These are phyloP conservation scores for Lolium perenne DNA, from an alignment of 176 grass and related monocot species.

Conservation along the genomic window DNA sequence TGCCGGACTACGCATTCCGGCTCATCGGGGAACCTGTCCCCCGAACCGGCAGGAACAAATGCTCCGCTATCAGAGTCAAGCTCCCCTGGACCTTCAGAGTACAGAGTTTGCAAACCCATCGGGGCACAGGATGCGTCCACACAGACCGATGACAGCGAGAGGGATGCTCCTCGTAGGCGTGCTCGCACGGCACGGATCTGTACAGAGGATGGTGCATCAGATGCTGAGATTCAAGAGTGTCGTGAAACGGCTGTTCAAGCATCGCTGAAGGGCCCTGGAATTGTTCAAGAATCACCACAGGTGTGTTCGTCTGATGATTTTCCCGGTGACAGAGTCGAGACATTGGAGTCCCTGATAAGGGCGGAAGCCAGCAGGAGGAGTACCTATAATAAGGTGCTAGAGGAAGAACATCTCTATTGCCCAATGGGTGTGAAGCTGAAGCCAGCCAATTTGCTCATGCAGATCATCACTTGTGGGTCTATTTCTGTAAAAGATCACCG, in stretches of 20 bases:
- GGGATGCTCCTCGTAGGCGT: slow-evolving; percentile 22
- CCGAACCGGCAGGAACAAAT: slow-evolving; percentile 40
- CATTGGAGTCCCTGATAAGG: slow-evolving; percentile 90
- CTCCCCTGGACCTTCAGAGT: slow-evolving; percentile 62
- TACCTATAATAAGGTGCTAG: slow-evolving; percentile 62
- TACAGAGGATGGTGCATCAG: slow-evolving; percentile 46
- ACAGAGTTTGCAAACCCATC: slow-evolving; percentile 60
- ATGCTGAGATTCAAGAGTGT: slow-evolving; percentile 50
- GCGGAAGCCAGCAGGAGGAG: slow-evolving; percentile 78
- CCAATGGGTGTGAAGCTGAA: slow-evolving; percentile 64
- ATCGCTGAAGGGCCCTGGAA: slow-evolving; percentile 39
- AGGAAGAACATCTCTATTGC: slow-evolving; percentile 66
- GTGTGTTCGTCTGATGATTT: slow-evolving; percentile 56
- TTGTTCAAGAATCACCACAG: slow-evolving; percentile 55
- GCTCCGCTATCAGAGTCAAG: slow-evolving; percentile 58
- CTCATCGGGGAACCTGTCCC: slow-evolving; percentile 59
- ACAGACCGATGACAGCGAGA: slow-evolving; percentile 73
- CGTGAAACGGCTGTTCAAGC: neutral
- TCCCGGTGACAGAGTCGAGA: slow-evolving; percentile 67
- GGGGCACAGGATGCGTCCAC: slow-evolving; percentile 84
- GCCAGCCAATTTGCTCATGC: slow-evolving; percentile 87
- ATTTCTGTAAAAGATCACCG: slow-evolving; percentile 88
- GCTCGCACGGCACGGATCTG: slow-evolving; percentile 16
- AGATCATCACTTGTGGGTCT: slow-evolving; percentile 88
- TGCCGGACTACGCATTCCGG: slow-evolving; percentile 43